Percentiles rank a stretch among this genome's conserved stretches.
Evolutionary conservation across 1,139 yeast species (phyloP).

Genomic region (Hansenula sp.): DNA sequence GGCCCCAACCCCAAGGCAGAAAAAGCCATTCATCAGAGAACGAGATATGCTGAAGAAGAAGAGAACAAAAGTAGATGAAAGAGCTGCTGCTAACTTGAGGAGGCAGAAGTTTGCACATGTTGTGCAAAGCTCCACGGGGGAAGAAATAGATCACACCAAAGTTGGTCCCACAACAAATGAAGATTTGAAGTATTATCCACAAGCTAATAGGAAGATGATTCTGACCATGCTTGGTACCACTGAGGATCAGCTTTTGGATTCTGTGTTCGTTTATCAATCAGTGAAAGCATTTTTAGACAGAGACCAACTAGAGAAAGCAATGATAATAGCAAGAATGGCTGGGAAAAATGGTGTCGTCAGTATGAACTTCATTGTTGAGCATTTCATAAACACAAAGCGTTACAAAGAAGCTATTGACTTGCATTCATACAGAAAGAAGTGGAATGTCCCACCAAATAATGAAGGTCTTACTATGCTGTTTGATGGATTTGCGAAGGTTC

Average conservation of each 20-base stretch:
- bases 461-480: slow-evolving; percentile 55
- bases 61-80: not conserved
- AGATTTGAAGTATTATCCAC: slow-evolving; percentile 29
- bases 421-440: slow-evolving; percentile 52
- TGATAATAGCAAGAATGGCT: slow-evolving; percentile 47
- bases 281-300: slow-evolving; percentile 45
- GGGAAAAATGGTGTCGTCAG: slow-evolving; percentile 51
- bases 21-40: not conserved
- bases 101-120: slow-evolving; percentile 21
- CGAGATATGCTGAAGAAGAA: not conserved
- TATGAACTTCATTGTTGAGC: slow-evolving; percentile 54
- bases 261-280: slow-evolving; percentile 50
- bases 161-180: slow-evolving; percentile 31
- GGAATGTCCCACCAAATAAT: slow-evolving; percentile 52
- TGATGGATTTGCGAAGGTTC: slow-evolving; percentile 47
- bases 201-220: slow-evolving; percentile 40
- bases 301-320: slow-evolving; percentile 49
- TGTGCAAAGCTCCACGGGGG: slow-evolving; percentile 14
- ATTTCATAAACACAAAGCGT: slow-evolving; percentile 37
- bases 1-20: not conserved
- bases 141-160: slow-evolving; percentile 17
- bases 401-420: slow-evolving; percentile 46
- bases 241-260: slow-evolving; percentile 52
- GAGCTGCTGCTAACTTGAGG: not conserved
- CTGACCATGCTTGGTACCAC: slow-evolving; percentile 55